Percentiles rank a stretch among this genome's conserved stretches.
These are phyloP conservation scores for Haplosporangium gracile DNA, from an alignment of 192 early-diverging fungal species.

Conservation along the genomic window DNA sequence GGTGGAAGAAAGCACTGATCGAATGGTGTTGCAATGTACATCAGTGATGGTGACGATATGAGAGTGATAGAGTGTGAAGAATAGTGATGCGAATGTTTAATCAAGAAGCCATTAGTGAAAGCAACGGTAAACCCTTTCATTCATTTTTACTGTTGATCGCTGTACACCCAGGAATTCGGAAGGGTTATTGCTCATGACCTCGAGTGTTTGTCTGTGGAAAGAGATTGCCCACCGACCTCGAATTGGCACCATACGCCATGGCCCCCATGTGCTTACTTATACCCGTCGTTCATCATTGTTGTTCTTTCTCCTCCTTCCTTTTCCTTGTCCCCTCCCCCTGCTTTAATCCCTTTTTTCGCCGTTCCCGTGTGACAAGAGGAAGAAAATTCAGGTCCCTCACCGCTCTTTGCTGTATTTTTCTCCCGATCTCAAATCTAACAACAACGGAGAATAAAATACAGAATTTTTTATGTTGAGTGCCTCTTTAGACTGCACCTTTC, in stretches of 20 bases:
- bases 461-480: background rate
- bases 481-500: background rate
- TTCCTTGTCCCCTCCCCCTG: too few relatives aligned
- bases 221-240: background rate
- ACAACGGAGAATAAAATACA: background rate
- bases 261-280: background rate
- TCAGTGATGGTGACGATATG: background rate
- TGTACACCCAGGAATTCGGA: background rate
- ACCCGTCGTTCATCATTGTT: background rate
- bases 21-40: too few relatives aligned
- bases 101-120: too few relatives aligned
- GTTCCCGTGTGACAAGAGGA: background rate
- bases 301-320: too few relatives aligned
- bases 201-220: background rate
- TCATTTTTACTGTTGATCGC: too few relatives aligned
- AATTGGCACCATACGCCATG: background rate
- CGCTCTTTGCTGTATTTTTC: background rate
- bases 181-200: background rate
- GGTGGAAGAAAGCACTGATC: too few relatives aligned
- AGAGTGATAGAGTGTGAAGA: background rate
- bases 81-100: background rate
- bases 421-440: slow-evolving; percentile 4
- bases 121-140: too few relatives aligned
- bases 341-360: background rate
- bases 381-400: background rate